Percentiles rank a stretch among this genome's conserved stretches.
These are phyloP conservation scores for Saccharomyces hybrid DNA, from an alignment of 1,139 yeast genomes.

Conservation along the genomic window DNA sequence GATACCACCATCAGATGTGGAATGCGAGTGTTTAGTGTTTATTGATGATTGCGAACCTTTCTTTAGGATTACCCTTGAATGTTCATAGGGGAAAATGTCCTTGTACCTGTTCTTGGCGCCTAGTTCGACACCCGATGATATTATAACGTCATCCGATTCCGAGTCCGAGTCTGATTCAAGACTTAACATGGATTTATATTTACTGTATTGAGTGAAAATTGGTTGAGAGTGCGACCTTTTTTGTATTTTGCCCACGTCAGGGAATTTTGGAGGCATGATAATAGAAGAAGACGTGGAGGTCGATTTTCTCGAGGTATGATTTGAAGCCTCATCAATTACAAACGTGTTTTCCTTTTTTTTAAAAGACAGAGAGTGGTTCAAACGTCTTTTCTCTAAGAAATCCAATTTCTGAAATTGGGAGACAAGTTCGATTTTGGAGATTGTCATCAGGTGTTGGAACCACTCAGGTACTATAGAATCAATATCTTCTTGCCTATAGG, in stretches of 20 bases:
- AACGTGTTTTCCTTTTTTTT: neutral
- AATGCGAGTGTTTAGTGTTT: conserved; percentile 4
- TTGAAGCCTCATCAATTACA: neutral
- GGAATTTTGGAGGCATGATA: neutral
- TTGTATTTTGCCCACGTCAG: conserved; percentile 5
- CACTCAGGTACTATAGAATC: conserved; percentile 34
- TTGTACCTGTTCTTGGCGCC: conserved; percentile 73
- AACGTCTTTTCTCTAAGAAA: conserved; percentile 35
- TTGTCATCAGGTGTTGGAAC: conserved; percentile 32
- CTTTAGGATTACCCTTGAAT: conserved; percentile 51
- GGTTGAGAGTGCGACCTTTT: conserved; percentile 23
- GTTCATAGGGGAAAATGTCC: conserved; percentile 74
- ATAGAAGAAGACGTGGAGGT: neutral
- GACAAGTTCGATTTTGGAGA: conserved; percentile 28
- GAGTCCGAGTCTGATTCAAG: conserved; percentile 13
- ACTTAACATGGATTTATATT: neutral
- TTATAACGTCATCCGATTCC: conserved; percentile 33
- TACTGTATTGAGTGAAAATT: conserved; percentile 3
- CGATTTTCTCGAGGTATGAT: neutral
- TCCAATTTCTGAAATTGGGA: conserved; percentile 36
- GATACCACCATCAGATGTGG: conserved; percentile 15
- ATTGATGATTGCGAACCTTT: conserved; percentile 13
- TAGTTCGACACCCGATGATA: conserved; percentile 66
- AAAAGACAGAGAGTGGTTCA: conserved; percentile 26
- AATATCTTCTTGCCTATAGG: conserved; percentile 13